Evolutionary conservation across 192 early-diverging fungal species (phyloP), one percentile per base, ranked within the genome.

Genomic region (Oehlia diaphana): DNA sequence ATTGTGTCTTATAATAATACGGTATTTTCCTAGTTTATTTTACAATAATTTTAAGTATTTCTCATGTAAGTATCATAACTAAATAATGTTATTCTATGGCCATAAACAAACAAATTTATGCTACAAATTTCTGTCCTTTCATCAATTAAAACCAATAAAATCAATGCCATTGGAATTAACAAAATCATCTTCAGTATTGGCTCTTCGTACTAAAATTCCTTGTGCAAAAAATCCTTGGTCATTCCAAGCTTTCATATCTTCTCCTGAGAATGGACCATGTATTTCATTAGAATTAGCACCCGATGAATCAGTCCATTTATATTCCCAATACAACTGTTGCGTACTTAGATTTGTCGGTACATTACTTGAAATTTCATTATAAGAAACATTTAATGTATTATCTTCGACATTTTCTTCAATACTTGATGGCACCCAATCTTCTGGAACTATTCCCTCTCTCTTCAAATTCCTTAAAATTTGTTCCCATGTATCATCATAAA

Each of bases 401-500:
- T 53, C 50, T 58, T 58, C 10, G 10, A 12, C 44, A 47, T 12
- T 21, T 21, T 58, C 53, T 10, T 58, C 53, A 58, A 58, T 2
- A 58, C 6, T 58, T 58, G 3, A 12, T n/a, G 90, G 83, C 13
- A 83, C 74, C 92, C 93, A 93, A 78, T 89, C 88, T 26, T 88
- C 87, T 13, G 84, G 78, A 62, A 94, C 89, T 9, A 86, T 73
- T n/a, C 82, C 88, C 14, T 83, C 86, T n/a, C 81, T 67, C 23
- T 92, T 88, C 79, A 94, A 87, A 66, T 87, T 78, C 16, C 91
- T 89, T n/a, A 93, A 85, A 6, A 91, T 82, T 68, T 89, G 86
- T 78, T 94, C 93, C 79, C 88, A 93, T 1, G 91, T 90, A 33
- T 90, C 87, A 23, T 92, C 90, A 74, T 94, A 94, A 49, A 94